phyloP scores from a whole-genome alignment of 2,329 filamentous ascomycete genomes.

The Parasarocladium wereldwijsianum region DNA sequence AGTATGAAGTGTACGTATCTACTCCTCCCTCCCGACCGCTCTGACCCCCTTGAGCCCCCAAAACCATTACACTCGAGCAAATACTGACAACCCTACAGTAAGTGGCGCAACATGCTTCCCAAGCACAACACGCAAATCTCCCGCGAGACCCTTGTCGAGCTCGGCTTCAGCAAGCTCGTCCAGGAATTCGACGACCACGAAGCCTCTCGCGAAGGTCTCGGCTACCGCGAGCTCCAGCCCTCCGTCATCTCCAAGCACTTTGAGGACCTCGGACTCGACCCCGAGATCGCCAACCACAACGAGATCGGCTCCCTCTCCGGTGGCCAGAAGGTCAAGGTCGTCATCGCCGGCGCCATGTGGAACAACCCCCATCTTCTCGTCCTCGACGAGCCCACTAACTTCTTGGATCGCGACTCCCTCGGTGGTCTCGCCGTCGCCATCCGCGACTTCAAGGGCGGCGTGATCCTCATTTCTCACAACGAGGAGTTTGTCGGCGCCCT shows the following conservation, averaged over 20 bases:
- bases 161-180: constrained; percentile 82
- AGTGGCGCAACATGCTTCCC: constrained; percentile 79
- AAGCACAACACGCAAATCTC: constrained; percentile 91
- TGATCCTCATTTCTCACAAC: constrained; percentile 99
- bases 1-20: constrained; percentile 72
- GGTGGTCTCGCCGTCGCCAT: constrained; percentile 96
- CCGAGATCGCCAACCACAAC: constrained; percentile 98
- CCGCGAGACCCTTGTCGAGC: constrained; percentile 74
- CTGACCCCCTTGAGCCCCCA: too few species aligned
- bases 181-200: constrained; percentile 99
- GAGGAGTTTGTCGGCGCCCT: constrained; percentile 96
- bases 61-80: not conserved
- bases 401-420: constrained; percentile 93
- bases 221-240: constrained; percentile 85
- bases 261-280: constrained; percentile 88
- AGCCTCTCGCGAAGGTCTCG: constrained; percentile 93
- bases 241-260: constrained; percentile 96
- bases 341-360: constrained; percentile 93
- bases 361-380: constrained; percentile 97
- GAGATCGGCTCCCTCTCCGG: constrained; percentile 92
- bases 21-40: too few species aligned
- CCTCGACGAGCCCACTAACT: constrained; percentile 97
- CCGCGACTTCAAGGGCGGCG: constrained; percentile 93
- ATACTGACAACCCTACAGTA: constrained; percentile 33
- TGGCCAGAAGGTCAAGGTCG: constrained; percentile 98